Evolutionary conservation across 2,329 filamentous ascomycete species (phyloP).

Genomic region (Nemania serpens): DNA sequence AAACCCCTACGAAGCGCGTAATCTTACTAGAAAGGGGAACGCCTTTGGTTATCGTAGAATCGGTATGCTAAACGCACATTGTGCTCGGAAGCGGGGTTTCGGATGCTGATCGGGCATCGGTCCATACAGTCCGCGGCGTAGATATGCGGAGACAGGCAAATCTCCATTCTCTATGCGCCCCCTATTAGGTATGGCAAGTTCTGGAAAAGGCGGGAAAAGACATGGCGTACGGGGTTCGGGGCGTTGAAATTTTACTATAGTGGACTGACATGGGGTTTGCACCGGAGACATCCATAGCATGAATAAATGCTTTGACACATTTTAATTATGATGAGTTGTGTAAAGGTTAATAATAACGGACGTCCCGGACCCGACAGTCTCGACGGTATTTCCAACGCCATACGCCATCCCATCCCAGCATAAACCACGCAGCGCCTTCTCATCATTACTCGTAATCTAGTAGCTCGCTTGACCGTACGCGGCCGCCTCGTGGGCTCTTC

Average conservation of each 20-base stretch:
- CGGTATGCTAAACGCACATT: neutral
- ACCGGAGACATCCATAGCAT: neutral
- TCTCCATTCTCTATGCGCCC: neutral
- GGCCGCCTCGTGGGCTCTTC: constrained; percentile 29
- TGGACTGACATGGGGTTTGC: neutral
- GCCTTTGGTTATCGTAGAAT: neutral
- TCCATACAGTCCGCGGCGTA: neutral
- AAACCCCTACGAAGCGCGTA: neutral
- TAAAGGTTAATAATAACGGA: constrained; percentile 2
- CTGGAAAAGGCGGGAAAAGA: constrained; percentile 1
- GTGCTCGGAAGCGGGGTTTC: no score
- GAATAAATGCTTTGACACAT: neutral
- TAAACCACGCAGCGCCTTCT: constrained; percentile 9
- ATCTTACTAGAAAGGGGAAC: neutral
- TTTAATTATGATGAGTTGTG: neutral
- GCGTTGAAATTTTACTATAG: neutral
- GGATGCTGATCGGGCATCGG: neutral
- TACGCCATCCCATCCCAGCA: constrained; percentile 27
- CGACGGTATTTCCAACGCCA: constrained; percentile 36
- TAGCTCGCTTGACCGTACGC: neutral
- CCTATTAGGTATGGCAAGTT: neutral
- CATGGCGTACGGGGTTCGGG: constrained; percentile 6
- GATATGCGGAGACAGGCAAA: neutral
- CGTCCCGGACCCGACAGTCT: neutral
- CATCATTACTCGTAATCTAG: neutral